Conservation (phyloP, 1,284 basidiomycete genomes). For the Cerioporus squamosus region DNA sequence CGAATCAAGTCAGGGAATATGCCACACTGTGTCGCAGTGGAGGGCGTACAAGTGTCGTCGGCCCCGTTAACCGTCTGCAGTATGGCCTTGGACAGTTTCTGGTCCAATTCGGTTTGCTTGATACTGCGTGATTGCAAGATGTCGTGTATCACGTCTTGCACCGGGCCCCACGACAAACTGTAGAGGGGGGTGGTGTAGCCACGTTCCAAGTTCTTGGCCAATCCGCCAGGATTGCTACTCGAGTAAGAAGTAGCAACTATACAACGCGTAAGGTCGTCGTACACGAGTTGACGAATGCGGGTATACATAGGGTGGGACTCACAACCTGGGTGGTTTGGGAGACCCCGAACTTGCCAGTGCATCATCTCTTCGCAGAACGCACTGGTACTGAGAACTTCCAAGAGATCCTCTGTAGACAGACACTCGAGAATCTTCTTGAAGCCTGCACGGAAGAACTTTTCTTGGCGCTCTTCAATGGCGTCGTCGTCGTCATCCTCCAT, state of each 20-base stretch:
- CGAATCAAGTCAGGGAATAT: neutral
- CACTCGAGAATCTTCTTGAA: neutral
- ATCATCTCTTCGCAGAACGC: slow-evolving; percentile 12
- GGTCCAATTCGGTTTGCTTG: neutral
- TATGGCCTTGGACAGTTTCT: slow-evolving; percentile 1
- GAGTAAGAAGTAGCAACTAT: neutral
- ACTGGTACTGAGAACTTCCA: slow-evolving; percentile 10
- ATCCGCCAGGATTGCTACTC: neutral
- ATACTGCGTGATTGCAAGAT: slow-evolving; percentile 10
- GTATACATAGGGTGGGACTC: too few species aligned
- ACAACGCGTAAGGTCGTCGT: too few species aligned
- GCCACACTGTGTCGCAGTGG: too few species aligned
- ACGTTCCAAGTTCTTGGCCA: neutral
- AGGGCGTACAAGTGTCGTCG: slow-evolving; percentile 8
- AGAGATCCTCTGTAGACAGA: slow-evolving; percentile 15
- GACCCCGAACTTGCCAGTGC: slow-evolving; percentile 6
- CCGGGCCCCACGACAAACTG: neutral
- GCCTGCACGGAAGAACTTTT: neutral
- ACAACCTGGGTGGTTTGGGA: too few species aligned
- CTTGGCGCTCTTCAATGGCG: slow-evolving; percentile 3
- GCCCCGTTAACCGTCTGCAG: slow-evolving; percentile 3
- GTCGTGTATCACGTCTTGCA: neutral
- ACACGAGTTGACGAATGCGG: too few species aligned
- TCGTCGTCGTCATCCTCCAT: slow-evolving; percentile 18
- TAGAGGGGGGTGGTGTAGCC: too few species aligned